Evolutionary conservation across 2,329 filamentous ascomycete genomes (phyloP), one percentile per base, ranked within the genome.

Genomic region (Colletotrichum liriopes): DNA sequence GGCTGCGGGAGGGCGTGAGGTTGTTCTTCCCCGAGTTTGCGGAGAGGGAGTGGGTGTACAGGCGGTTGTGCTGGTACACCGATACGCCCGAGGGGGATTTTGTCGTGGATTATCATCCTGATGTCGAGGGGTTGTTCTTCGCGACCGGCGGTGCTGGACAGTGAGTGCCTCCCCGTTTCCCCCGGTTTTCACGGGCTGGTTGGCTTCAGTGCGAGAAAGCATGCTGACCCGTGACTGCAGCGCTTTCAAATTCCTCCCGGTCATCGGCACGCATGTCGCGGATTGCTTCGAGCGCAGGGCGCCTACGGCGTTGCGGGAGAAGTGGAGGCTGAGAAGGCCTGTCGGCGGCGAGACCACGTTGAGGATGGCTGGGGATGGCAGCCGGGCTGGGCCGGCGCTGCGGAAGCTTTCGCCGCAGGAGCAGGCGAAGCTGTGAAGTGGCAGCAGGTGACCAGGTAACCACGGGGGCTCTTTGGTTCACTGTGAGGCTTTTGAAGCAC

Each of bases 11-110:
- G 2, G 89, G 87, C 1, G 77, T 92, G 20, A 78, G 79, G 26
- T 83, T 88, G 55, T 84, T 91, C 64, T 83, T 92, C 2, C 89
- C 91, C 0, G 81, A 84, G 16, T 84, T 91, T 67, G 85, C 81
- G 1, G 83, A 87, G 0, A 80, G 88, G 6, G 83, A 84, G 0
- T 91, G 90, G 80, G 78, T 81, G 14, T 80, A 83, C 14, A 86
- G 85, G 7, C 81, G 89, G 5, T 79, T 92, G 52, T 92, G 90
- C 75, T 92, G 90, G 90, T 92, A 92, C 75, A 90, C 87, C 4
- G 90, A 92, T 79, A 92, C 90, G 69, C 89, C 89, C 0, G 84
- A 85, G n/a, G 89, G 89, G 1, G 87, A 92, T 74, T 92, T 92
- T 77, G 84, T 92, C 56, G 84, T 92, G 32, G 86, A 87, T 26